Conservation (phyloP, 345 rosid genomes). For the Firmiana major region DNA sequence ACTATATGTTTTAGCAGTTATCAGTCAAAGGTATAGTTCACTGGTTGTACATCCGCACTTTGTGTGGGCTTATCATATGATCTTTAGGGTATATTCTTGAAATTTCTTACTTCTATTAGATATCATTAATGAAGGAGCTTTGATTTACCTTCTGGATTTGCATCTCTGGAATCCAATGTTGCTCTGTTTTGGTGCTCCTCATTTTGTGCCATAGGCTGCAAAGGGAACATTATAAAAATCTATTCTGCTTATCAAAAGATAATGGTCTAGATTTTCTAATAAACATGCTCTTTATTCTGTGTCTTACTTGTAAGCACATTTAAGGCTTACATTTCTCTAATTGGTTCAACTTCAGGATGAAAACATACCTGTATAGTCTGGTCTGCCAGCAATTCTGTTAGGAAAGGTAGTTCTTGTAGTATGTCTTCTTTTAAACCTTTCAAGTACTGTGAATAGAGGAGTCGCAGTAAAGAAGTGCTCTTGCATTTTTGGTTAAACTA, state of each 20-base stretch:
- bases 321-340: not conserved
- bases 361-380: slow-evolving; percentile 47
- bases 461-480: not conserved
- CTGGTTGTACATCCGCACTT: not conserved
- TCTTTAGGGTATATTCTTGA: not conserved
- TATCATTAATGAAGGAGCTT: not conserved
- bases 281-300: not conserved
- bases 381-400: slow-evolving; percentile 45
- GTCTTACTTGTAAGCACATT: not conserved
- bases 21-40: not conserved
- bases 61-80: not conserved
- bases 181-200: slow-evolving; percentile 37
- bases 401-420: slow-evolving; percentile 54
- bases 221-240: not conserved
- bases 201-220: slow-evolving; percentile 43
- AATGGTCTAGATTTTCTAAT: not conserved
- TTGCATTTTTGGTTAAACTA: not conserved
- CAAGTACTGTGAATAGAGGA: slow-evolving; percentile 46
- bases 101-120: not conserved
- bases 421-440: slow-evolving; percentile 52
- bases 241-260: not conserved
- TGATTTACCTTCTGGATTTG: slow-evolving; percentile 49
- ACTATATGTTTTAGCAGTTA: not conserved
- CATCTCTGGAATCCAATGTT: slow-evolving; percentile 28
- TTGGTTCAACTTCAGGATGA: slow-evolving; percentile 11